Evolutionary conservation across 176 grass and related monocot genomes (phyloP).

Genomic region (Alloteropsis semialata): DNA sequence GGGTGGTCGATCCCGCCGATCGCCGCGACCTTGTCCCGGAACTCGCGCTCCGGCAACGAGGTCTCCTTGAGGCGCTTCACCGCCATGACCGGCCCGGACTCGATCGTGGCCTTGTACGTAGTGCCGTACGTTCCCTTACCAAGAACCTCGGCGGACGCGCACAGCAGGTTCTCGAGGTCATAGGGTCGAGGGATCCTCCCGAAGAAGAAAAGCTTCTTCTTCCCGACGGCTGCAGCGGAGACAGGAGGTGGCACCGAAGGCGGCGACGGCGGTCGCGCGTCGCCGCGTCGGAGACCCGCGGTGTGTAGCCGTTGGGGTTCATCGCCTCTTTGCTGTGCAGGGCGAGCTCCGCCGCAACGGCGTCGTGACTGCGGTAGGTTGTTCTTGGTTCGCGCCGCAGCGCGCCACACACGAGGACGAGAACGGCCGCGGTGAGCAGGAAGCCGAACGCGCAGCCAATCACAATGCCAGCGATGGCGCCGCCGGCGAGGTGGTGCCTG

Average conservation of each 20-base stretch:
- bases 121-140: conserved; percentile 85
- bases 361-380: conserved; percentile 27
- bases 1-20: conserved; percentile 71
- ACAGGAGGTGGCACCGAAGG: neutral
- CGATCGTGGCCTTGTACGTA: conserved; percentile 78
- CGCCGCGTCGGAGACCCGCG: conserved; percentile 23
- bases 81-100: conserved; percentile 45
- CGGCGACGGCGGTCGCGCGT: conserved; percentile 9
- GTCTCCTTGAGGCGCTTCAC: conserved; percentile 80
- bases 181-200: conserved; percentile 62
- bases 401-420: conserved; percentile 38
- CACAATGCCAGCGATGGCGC: conserved; percentile 67
- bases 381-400: neutral
- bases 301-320: conserved; percentile 38
- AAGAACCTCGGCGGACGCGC: conserved; percentile 79
- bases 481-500: conserved; percentile 38
- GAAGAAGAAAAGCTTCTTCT: conserved; percentile 74
- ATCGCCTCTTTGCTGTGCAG: conserved; percentile 58
- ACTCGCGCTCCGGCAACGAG: conserved; percentile 61
- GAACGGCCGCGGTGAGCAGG: conserved; percentile 30
- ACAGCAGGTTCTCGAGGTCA: conserved; percentile 76
- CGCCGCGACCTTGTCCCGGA: conserved; percentile 59
- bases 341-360: conserved; percentile 57
- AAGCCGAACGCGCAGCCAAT: conserved; percentile 36
- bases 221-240: neutral